phyloP scores from a whole-genome alignment of 371 early-diverging fungal genomes.

The Mucor indicus region DNA sequence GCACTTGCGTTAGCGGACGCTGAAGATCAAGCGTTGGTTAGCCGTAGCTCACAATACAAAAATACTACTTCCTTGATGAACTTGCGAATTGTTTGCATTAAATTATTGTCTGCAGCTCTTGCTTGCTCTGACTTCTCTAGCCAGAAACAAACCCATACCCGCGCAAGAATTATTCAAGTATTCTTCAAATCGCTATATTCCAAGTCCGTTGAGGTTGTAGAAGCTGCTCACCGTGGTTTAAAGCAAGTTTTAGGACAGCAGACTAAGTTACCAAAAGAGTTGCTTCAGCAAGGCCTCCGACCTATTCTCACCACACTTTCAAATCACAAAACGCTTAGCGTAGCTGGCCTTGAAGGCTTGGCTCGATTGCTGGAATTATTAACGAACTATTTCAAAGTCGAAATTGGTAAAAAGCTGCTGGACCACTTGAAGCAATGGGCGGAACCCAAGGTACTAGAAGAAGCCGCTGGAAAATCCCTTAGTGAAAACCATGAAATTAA shows the following conservation, averaged over 20 bases:
- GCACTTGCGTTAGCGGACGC: slow-evolving; percentile 95
- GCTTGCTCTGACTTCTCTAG: slow-evolving; percentile 77
- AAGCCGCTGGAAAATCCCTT: slow-evolving; percentile 77
- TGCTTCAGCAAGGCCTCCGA: slow-evolving; percentile 93
- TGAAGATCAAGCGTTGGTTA: slow-evolving; percentile 93
- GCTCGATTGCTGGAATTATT: slow-evolving; percentile 90
- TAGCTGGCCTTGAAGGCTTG: slow-evolving; percentile 90
- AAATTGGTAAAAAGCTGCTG: slow-evolving; percentile 95
- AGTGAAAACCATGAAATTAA: slow-evolving; percentile 88
- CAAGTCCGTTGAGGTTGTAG: slow-evolving; percentile 90
- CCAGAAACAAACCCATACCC: slow-evolving; percentile 69
- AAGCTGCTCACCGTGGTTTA: slow-evolving; percentile 92
- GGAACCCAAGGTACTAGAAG: slow-evolving; percentile 76
- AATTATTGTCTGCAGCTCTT: slow-evolving; percentile 92
- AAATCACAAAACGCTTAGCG: slow-evolving; percentile 90
- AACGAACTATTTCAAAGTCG: slow-evolving; percentile 97
- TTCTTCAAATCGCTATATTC: slow-evolving; percentile 97
- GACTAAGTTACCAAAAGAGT: slow-evolving; percentile 87
- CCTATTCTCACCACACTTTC: slow-evolving; percentile 94
- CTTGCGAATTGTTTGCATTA: slow-evolving; percentile 92
- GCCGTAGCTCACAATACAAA: slow-evolving; percentile 80
- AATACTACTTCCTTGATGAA: slow-evolving; percentile 80
- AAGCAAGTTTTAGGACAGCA: slow-evolving; percentile 84
- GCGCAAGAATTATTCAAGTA: slow-evolving; percentile 90
- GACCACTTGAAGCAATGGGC: slow-evolving; percentile 96